phyloP scores from a whole-genome alignment of 2,329 filamentous ascomycete species.

The Diaporthe destruens region DNA sequence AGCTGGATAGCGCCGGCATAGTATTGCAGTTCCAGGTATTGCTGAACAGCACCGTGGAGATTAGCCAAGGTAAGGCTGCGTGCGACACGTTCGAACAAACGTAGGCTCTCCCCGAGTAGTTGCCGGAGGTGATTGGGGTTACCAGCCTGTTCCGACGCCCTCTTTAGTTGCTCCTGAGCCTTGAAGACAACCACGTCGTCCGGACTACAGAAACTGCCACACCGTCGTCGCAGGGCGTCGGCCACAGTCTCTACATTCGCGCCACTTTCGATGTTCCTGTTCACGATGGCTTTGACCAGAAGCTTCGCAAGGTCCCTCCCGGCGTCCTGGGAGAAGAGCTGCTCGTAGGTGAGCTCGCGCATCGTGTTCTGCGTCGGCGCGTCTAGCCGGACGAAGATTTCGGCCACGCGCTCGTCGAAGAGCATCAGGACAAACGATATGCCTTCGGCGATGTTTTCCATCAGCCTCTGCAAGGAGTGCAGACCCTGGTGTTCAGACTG shows the following conservation, averaged over 20 bases:
- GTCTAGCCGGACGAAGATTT: constrained; percentile 84
- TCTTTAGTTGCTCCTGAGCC: constrained; percentile 93
- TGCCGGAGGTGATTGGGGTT: constrained; percentile 83
- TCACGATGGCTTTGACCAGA: constrained; percentile 97
- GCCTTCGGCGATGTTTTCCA: constrained; percentile 92
- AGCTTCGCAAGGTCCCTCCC: constrained; percentile 94
- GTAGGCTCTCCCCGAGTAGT: constrained; percentile 88
- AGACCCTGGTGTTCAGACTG: constrained; percentile 96
- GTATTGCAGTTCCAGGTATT: constrained; percentile 86
- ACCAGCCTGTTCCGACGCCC: constrained; percentile 81
- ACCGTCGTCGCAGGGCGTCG: constrained; percentile 90
- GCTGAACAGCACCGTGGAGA: constrained; percentile 79
- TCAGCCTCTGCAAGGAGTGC: constrained; percentile 85
- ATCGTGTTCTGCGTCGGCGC: constrained; percentile 77
- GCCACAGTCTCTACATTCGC: constrained; percentile 98
- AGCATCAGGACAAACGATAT: constrained; percentile 96
- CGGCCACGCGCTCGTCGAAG: constrained; percentile 91
- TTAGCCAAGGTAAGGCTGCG: constrained; percentile 85
- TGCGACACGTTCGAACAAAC: constrained; percentile 90
- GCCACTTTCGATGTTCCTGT: constrained; percentile 95
- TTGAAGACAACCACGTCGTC: constrained; percentile 99
- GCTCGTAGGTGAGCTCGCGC: constrained; percentile 85
- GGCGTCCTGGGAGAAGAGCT: constrained; percentile 81
- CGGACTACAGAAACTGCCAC: constrained; percentile 96
- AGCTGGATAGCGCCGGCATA: constrained; percentile 94